Evolutionary conservation across 164 flowering plant genomes (phyloP), one percentile per base, ranked within the genome.

Genomic region (Protea cynaroides): DNA sequence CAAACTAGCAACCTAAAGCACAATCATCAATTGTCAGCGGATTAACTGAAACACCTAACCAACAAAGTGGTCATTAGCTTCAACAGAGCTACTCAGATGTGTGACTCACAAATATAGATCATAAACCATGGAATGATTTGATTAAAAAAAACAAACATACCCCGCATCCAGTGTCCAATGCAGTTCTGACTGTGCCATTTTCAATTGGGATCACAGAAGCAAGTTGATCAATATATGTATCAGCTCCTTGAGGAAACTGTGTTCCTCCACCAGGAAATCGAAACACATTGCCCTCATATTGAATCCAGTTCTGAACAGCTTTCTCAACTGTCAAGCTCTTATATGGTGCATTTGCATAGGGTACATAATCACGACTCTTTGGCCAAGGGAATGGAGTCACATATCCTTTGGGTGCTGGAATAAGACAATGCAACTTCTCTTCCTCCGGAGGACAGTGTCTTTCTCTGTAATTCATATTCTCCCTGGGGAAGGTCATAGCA

Each of bases 241-340:
- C 96, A 38, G 98, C 98, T 17, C 98, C 98, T 67, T 85, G 92
- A 61, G 98, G 95, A 73, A 92, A 89, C 76, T 87, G 94, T 19
- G 96, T 89, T 52, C 98, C 98, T 59, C 98, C 98, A 72, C 96
- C 98, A 5, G 98, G 98, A 59, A 92, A 89, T 68, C 92, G 81
- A 65, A 92, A 92, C 0, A 87, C 94, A 68, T 84, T 82, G 24
- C 96, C 96, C 72, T 92, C 96, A 67, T 84, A 89, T 59, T 92
- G 98, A 29, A 92, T 80, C 98, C 98, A 92, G 65, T 92, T 89
- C 78, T 92, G 98, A 59, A 89, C 80, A 51, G 98, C 98, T 83
- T 92, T 92, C 79, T 92, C 98, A 37, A 92, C 92, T 3, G 96
- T 92, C 80, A 92, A 79, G 70, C 88, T 84, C 74, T 92, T 92